phyloP scores from a whole-genome alignment of 352 stramenopile genomes.

The Phytophthora crassamura region DNA sequence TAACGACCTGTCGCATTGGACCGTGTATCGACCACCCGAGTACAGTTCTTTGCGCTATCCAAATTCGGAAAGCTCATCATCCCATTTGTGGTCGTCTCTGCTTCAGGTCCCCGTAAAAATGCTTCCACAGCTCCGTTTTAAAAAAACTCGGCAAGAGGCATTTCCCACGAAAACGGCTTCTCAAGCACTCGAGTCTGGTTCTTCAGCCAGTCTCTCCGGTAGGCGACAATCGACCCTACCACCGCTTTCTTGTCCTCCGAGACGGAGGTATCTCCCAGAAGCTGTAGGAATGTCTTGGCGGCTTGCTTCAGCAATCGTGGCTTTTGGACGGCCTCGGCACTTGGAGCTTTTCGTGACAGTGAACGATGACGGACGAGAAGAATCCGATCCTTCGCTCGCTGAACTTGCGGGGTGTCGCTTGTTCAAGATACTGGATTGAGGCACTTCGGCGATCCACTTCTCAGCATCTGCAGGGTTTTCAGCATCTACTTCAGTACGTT shows the following conservation, averaged over 20 bases:
- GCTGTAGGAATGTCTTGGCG: background rate
- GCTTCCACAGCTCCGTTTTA: slow-evolving; percentile 5
- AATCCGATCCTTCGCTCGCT: too few relatives aligned
- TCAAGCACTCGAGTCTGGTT: slow-evolving; percentile 13
- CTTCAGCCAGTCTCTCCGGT: slow-evolving; percentile 16
- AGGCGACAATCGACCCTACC: background rate
- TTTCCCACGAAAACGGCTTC: slow-evolving; percentile 28
- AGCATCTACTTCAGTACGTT: too few relatives aligned
- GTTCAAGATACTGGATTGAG: background rate
- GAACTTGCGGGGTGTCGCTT: too few relatives aligned
- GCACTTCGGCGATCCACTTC: slow-evolving; percentile 4
- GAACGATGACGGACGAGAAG: too few relatives aligned
- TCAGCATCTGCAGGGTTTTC: too few relatives aligned
- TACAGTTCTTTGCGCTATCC: background rate
- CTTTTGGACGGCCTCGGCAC: too few relatives aligned
- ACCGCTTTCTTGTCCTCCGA: background rate
- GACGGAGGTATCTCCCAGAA: background rate
- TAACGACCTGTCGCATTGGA: background rate
- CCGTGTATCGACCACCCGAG: background rate
- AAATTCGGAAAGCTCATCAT: background rate
- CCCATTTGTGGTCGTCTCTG: background rate
- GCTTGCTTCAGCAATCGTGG: background rate
- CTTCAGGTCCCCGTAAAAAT: slow-evolving; percentile 19
- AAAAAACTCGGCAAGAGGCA: slow-evolving; percentile 13
- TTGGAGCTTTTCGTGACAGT: too few relatives aligned